Conservation (phyloP, 495 filamentous ascomycete species). For the Mytilinidion resinicola region DNA sequence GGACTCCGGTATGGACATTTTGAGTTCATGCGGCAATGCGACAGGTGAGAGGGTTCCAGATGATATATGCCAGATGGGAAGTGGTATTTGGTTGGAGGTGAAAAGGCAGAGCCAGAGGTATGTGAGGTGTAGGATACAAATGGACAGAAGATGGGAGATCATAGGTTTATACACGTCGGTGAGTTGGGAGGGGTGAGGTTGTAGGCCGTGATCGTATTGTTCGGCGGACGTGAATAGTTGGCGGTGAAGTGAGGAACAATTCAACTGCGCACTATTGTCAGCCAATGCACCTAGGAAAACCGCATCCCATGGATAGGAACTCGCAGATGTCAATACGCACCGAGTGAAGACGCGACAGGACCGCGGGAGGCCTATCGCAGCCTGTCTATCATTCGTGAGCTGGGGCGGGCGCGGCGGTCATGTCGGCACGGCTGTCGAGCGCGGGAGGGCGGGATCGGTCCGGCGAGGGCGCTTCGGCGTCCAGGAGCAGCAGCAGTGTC, state of each 20-base stretch:
- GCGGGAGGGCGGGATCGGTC: constrained; percentile 15
- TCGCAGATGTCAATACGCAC: not conserved
- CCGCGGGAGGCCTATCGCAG: constrained; percentile 15
- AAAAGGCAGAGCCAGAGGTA: not conserved
- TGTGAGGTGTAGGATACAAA: not conserved
- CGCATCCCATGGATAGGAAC: not conserved
- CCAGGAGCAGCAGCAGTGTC: not conserved
- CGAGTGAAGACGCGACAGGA: constrained; percentile 4
- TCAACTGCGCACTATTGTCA: not conserved
- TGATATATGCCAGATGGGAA: too few relatives aligned
- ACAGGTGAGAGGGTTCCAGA: not conserved
- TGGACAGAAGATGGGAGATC: constrained; percentile 1
- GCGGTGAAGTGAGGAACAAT: not conserved
- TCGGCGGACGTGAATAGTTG: not conserved
- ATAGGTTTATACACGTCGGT: constrained; percentile 3
- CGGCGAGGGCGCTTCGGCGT: not conserved
- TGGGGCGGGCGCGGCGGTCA: constrained; percentile 20
- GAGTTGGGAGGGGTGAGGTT: not conserved
- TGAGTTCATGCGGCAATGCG: not conserved
- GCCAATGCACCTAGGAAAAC: not conserved
- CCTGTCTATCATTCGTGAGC: constrained; percentile 12
- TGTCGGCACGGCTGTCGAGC: constrained; percentile 16
- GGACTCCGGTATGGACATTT: constrained; percentile 15
- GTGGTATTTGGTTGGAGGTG: too few relatives aligned
- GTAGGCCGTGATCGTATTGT: not conserved